Percentiles rank a stretch among this genome's conserved stretches.
Evolutionary conservation across 306 rosid genomes (phyloP).

Genomic region (Elaeagnus macrophylla): DNA sequence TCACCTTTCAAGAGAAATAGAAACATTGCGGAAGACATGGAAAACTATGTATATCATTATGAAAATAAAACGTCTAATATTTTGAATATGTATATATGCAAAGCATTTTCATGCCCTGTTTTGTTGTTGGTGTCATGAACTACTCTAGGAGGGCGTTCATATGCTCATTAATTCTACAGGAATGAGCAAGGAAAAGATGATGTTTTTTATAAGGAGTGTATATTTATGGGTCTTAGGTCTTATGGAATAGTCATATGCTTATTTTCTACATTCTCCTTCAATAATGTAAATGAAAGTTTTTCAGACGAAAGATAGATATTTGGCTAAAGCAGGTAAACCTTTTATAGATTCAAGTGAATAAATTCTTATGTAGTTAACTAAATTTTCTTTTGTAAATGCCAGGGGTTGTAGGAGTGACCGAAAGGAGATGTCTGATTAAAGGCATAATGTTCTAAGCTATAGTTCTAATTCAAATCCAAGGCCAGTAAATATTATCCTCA

Average conservation of each 20-base stretch:
- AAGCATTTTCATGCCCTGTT: not conserved
- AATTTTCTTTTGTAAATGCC: slow-evolving; percentile 23
- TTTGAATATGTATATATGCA: not conserved
- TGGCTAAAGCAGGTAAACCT: not conserved
- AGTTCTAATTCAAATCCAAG: slow-evolving; percentile 6
- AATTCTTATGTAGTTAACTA: not conserved
- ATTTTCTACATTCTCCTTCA: not conserved
- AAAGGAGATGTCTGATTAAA: slow-evolving; percentile 4
- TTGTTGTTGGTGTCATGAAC: not conserved
- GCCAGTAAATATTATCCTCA: no score
- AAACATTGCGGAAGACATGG: no score
- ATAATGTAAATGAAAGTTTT: not conserved
- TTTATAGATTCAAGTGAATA: not conserved
- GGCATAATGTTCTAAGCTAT: slow-evolving; percentile 6
- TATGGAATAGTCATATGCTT: not conserved
- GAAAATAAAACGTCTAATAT: no score
- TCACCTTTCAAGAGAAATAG: no score
- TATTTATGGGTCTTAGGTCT: not conserved
- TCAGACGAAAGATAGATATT: not conserved
- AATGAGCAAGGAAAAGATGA: not conserved
- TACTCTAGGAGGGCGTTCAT: not conserved
- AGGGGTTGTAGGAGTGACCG: slow-evolving; percentile 17
- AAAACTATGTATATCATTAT: no score
- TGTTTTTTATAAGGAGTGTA: not conserved
- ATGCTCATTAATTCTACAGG: not conserved